Evolutionary conservation across 192 early-diverging fungal genomes (phyloP), one percentile per base, ranked within the genome.

Genomic region (Cladochytrium replicatum): DNA sequence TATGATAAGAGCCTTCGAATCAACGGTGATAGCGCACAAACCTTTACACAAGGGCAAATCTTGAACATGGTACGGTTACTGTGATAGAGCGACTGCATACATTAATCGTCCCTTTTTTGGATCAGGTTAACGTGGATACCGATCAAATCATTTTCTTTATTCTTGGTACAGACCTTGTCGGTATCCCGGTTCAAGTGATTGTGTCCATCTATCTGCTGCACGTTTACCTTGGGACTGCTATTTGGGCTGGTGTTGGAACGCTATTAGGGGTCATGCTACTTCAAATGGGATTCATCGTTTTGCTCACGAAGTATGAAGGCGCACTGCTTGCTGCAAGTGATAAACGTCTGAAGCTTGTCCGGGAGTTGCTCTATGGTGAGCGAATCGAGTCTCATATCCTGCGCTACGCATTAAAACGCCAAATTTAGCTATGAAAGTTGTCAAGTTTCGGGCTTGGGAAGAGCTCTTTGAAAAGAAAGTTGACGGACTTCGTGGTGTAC

Each of bases 51-150:
- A 32, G 60, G 60, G n/a, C 55, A 31, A 11, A 58, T 62, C 24
- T 25, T 62, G 13, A 40, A 48, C 15, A 23, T 63, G 55, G 41
- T n/a, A n/a, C n/a, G n/a, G n/a, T n/a, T n/a, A n/a, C n/a, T n/a
- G n/a, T n/a, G n/a, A n/a, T n/a, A n/a, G n/a, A n/a, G n/a, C n/a
- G n/a, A n/a, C n/a, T n/a, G n/a, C n/a, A n/a, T n/a, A n/a, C n/a
- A n/a, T n/a, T n/a, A n/a, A n/a, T n/a, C n/a, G n/a, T n/a, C n/a
- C n/a, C n/a, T n/a, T n/a, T n/a, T n/a, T n/a, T n/a, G n/a, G n/a
- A n/a, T n/a, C n/a, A n/a, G n/a, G n/a, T 63, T 19, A 58, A 58
- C 32, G 41, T 58, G 17, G 61, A 63, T 40, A 48, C 40, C n/a
- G 42, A 52, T 46, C 31, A 13, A n/a, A 37, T 63, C 32, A 11